Percentiles rank a stretch among this genome's conserved stretches.
Evolutionary conservation across 2,329 filamentous ascomycete genomes (phyloP).

Genomic region (Ophiosphaerella korrae): DNA sequence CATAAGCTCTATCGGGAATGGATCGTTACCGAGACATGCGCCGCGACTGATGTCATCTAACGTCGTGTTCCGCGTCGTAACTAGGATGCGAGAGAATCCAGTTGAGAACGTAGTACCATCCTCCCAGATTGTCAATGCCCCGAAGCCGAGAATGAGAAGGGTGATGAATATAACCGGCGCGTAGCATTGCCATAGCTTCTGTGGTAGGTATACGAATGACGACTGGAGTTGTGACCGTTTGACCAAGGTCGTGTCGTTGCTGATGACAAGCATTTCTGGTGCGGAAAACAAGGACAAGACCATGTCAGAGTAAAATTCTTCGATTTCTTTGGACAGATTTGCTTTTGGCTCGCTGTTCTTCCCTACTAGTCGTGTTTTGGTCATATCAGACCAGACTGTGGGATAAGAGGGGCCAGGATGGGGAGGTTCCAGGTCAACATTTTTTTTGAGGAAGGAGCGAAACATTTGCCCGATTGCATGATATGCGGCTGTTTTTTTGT

Average conservation of each 20-base stretch:
- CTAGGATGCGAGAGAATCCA: slow-evolving; percentile 42
- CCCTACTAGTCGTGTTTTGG: slow-evolving; percentile 53
- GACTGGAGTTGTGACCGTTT: slow-evolving; percentile 31
- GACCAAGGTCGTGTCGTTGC: slow-evolving; percentile 17
- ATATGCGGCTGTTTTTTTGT: slow-evolving; percentile 44
- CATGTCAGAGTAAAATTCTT: slow-evolving; percentile 41
- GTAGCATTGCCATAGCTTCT: slow-evolving; percentile 43
- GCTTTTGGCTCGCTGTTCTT: slow-evolving; percentile 30
- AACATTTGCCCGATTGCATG: slow-evolving; percentile 41
- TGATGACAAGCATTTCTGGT: slow-evolving; percentile 38
- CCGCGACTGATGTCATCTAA: slow-evolving; percentile 47
- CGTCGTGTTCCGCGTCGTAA: slow-evolving; percentile 43
- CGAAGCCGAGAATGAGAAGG: slow-evolving; percentile 34
- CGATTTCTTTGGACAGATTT: slow-evolving; percentile 29
- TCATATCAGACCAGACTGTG: slow-evolving; percentile 39
- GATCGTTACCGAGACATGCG: slow-evolving; percentile 48
- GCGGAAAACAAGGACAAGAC: slow-evolving; percentile 42
- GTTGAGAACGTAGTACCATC: slow-evolving; percentile 45
- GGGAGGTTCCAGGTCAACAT: slow-evolving; percentile 35
- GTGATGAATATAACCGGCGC: slow-evolving; percentile 38
- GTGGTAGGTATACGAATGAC: slow-evolving; percentile 38
- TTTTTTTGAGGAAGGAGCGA: slow-evolving; percentile 37
- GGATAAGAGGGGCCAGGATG: slow-evolving; percentile 35
- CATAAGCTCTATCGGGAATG: slow-evolving; percentile 47
- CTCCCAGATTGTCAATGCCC: slow-evolving; percentile 35